A percentile compares a stretch with the other conserved stretches of the same genome.
phyloP scores from a whole-genome alignment of 805 yeast genomes.

The Kluyveromyces siamensis region DNA sequence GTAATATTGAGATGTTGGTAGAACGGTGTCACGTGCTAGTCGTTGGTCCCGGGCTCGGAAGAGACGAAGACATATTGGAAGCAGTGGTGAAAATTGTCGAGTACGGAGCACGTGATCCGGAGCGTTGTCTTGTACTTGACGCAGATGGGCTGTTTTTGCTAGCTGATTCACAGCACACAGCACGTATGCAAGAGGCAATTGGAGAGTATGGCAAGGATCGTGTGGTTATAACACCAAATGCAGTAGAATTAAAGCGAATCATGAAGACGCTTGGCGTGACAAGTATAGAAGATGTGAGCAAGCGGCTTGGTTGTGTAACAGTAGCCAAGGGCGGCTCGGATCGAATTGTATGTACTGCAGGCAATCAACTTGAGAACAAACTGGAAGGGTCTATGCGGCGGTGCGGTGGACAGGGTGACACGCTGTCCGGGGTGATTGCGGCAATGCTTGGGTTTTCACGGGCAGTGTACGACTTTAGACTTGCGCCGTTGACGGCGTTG shows the following conservation, averaged over 20 bases:
- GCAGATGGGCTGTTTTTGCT: conserved; percentile 81
- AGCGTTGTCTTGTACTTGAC: conserved; percentile 68
- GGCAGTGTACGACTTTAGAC: conserved; percentile 45
- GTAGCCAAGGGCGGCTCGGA: conserved; percentile 69
- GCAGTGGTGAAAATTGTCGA: conserved; percentile 49
- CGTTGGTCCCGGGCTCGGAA: conserved; percentile 90
- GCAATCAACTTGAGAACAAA: conserved; percentile 38
- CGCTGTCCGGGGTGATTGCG: conserved; percentile 78
- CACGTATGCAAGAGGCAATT: conserved; percentile 24
- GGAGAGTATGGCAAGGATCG: conserved; percentile 41
- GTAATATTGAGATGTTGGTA: conserved; percentile 41
- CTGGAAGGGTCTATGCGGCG: conserved; percentile 63
- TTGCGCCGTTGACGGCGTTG: conserved; percentile 32
- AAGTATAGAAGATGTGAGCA: conserved; percentile 19
- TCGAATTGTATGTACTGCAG: conserved; percentile 39
- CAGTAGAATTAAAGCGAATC: conserved; percentile 70
- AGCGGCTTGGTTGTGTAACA: conserved; percentile 20
- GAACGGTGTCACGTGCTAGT: conserved; percentile 71
- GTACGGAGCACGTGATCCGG: conserved; percentile 33
- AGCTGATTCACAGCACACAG: conserved; percentile 32
- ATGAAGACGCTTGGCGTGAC: conserved; percentile 39
- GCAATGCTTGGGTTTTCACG: conserved; percentile 74
- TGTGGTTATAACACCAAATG: conserved; percentile 82
- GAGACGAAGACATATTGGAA: conserved; percentile 61
- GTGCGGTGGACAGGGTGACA: conserved; percentile 96